Evolutionary conservation across 257 asterid species (phyloP), one percentile per base, ranked within the genome.

Genomic region (Salvia splendens): DNA sequence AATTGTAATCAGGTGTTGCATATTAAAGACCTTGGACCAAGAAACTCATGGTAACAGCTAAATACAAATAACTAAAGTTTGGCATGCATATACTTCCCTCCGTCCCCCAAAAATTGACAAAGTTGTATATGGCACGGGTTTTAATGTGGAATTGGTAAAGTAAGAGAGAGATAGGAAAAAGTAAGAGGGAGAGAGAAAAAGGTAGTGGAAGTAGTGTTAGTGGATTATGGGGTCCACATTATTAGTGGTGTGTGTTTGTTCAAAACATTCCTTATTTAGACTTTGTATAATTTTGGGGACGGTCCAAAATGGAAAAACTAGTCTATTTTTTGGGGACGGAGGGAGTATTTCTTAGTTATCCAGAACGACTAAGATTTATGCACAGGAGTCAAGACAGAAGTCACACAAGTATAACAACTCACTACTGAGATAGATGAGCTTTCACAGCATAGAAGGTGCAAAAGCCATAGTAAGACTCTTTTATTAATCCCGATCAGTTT

Each of bases 1-100:
- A 57, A 51, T 45, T 65, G 45, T 52, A 14, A 66, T 15, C 65
- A 74, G 41, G 66, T 54, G 64, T 69, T 42, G 60, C 51, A 77
- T 62, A 36, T n/a, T 40, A 12, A 35, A 15, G 41, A 54, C 28
- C 15, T 30, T 73, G 61, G 33, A 38, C 50, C 59, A 54, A 60
- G 59, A 62, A 46, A 56, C 14, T 61, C 59, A 45, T 33, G 46
- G 50, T 9, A 49, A 62, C 41, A 51, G 58, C n/a, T 2, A 69
- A 45, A 47, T 1, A 4, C 12, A 38, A 38, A 52, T 17, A 35
- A 33, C 38, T 2, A 33, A 33, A 33, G 5, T 2, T 33, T 33
- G 38, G 6, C n/a, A 45, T 15, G 41, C 12, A 43, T 6, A 45
- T 64, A n/a, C n/a, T n/a, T n/a, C n/a, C n/a, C n/a, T n/a, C n/a